Percentiles rank a stretch among this genome's conserved stretches.
Evolutionary conservation across 768 basidiomycete genomes (phyloP).

Genomic region (Fistulinella prunicolor): DNA sequence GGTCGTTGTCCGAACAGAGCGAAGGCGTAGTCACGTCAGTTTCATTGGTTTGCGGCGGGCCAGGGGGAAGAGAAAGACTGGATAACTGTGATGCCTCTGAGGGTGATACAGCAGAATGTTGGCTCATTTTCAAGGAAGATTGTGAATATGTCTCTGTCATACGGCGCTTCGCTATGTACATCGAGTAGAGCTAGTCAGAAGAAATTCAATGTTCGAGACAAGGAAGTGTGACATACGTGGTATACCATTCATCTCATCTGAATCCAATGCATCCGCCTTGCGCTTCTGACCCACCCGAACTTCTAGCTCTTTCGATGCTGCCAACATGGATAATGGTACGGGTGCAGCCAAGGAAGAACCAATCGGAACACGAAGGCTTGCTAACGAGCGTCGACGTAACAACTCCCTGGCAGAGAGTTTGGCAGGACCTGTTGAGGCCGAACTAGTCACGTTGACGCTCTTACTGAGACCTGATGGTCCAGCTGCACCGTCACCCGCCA

Average conservation of each 20-base stretch:
- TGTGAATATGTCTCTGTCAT: conserved; percentile 29
- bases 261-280: conserved; percentile 21
- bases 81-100: conserved; percentile 26
- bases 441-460: conserved; percentile 21
- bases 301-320: conserved; percentile 7
- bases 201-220: not conserved
- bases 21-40: conserved; percentile 60
- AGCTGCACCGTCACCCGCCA: conserved; percentile 20
- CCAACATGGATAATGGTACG: conserved; percentile 7
- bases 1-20: conserved; percentile 70
- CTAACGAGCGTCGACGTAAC: conserved; percentile 26
- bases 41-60: conserved; percentile 34
- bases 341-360: conserved; percentile 23
- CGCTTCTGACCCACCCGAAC: conserved; percentile 31
- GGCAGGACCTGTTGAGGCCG: not conserved
- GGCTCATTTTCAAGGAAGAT: conserved; percentile 21
- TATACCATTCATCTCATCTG: conserved; percentile 27
- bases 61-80: conserved; percentile 18
- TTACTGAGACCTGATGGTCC: conserved; percentile 31
- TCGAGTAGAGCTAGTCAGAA: conserved; percentile 2
- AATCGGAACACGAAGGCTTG: conserved; percentile 25
- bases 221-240: conserved; percentile 31
- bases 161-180: conserved; percentile 39
- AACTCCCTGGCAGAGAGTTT: conserved; percentile 21
- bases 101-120: conserved; percentile 7